Evolutionary conservation across 2,329 filamentous ascomycete species (phyloP).

Genomic region (Hysterium pulicare): DNA sequence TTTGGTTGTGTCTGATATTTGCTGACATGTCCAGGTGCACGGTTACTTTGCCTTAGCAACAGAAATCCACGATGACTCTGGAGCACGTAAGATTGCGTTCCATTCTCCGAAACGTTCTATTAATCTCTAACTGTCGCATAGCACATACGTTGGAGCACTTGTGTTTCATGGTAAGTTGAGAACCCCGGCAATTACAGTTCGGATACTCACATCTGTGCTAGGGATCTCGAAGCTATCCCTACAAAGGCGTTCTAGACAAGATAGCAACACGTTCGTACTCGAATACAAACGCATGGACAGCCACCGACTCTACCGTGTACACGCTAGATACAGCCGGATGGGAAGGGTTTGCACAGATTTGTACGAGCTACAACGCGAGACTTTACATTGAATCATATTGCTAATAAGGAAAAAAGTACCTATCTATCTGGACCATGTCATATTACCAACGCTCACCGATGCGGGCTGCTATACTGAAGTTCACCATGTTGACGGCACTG

Average conservation of each 20-base stretch:
- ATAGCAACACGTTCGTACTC: constrained; percentile 91
- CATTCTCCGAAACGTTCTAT: neutral
- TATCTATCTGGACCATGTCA: constrained; percentile 90
- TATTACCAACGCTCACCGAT: constrained; percentile 88
- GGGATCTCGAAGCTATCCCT: constrained; percentile 91
- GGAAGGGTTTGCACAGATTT: constrained; percentile 91
- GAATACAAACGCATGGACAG: constrained; percentile 94
- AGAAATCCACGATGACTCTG: constrained; percentile 96
- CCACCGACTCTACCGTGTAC: constrained; percentile 93
- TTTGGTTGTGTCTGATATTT: neutral
- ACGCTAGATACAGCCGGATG: constrained; percentile 93
- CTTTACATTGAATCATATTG: neutral
- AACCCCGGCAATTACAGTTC: neutral
- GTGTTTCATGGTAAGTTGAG: constrained; percentile 46
- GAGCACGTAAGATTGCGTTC: constrained; percentile 55
- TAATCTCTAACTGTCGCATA: constrained; percentile 14
- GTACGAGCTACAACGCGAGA: constrained; percentile 9
- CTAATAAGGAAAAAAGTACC: constrained; percentile 53
- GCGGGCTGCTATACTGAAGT: constrained; percentile 93
- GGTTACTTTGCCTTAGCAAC: constrained; percentile 95
- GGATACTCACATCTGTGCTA: constrained; percentile 60
- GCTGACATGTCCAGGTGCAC: constrained; percentile 50
- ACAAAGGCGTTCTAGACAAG: constrained; percentile 94
- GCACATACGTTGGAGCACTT: constrained; percentile 53
- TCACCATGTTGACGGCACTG: constrained; percentile 88